Percentiles rank a stretch among this genome's conserved stretches.
Conservation (phyloP, 352 stramenopile genomes). For the Phytophthora hibernalis region DNA sequence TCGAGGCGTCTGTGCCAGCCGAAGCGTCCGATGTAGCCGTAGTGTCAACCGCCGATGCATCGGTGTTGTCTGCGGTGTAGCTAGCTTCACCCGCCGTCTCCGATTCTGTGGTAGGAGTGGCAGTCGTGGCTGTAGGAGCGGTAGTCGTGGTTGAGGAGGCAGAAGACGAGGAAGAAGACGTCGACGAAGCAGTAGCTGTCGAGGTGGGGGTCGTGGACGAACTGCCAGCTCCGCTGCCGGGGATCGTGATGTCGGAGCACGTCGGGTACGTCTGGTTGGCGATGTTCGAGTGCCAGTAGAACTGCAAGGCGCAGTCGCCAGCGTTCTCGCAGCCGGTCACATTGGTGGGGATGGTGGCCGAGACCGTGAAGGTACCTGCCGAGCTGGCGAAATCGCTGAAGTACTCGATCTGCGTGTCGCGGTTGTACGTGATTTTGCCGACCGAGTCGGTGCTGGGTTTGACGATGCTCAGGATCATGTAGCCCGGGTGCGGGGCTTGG, state of each 20-base stretch:
- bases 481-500: constrained; percentile 54
- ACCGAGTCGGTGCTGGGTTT: constrained; percentile 50
- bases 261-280: constrained; percentile 42
- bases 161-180: constrained; percentile 1
- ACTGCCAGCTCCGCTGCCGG: constrained; percentile 21
- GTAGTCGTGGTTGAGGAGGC: constrained; percentile 1
- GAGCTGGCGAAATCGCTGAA: constrained; percentile 47
- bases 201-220: constrained; percentile 17
- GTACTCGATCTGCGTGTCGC: constrained; percentile 37
- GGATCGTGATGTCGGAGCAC: constrained; percentile 38
- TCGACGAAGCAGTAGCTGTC: background rate
- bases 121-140: background rate
- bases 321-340: constrained; percentile 46
- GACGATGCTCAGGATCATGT: constrained; percentile 54
- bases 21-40: constrained; percentile 10
- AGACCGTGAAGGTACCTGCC: constrained; percentile 43
- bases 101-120: constrained; percentile 2
- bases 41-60: constrained; percentile 1
- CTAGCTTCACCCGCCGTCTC: constrained; percentile 20
- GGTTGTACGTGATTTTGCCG: constrained; percentile 62
- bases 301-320: constrained; percentile 41
- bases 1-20: constrained; percentile 10
- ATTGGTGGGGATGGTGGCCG: constrained; percentile 40
- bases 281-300: constrained; percentile 38
- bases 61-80: background rate